phyloP scores from a whole-genome alignment of 2,329 filamentous ascomycete species.

The Trichoderma gracile region DNA sequence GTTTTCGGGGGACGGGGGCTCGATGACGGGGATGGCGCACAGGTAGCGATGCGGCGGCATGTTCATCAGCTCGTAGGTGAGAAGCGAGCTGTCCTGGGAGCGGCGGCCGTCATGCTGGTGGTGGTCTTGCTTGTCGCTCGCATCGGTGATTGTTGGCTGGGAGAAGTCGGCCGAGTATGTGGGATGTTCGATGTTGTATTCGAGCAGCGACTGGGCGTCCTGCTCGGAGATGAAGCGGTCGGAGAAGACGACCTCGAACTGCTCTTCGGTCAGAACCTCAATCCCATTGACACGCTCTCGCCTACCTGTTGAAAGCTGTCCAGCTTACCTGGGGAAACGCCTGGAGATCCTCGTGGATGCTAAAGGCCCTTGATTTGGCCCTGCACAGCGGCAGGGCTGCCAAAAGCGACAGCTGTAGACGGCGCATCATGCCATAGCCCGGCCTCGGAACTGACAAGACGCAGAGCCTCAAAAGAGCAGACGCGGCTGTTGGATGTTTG shows the following conservation, averaged over 20 bases:
- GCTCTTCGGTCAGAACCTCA: not conserved
- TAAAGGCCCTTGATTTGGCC: conserved; percentile 65
- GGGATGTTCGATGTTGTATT: conserved; percentile 39
- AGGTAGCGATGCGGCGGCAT: conserved; percentile 71
- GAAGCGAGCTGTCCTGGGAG: conserved; percentile 26
- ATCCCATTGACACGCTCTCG: not conserved
- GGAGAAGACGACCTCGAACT: conserved; percentile 81
- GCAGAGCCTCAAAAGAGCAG: conserved; percentile 10
- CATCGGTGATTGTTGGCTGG: conserved; percentile 43
- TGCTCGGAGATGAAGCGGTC: conserved; percentile 70
- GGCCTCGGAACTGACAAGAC: not conserved
- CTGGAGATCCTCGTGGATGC: conserved; percentile 83
- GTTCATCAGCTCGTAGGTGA: conserved; percentile 72
- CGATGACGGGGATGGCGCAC: conserved; percentile 78
- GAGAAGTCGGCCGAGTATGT: conserved; percentile 46
- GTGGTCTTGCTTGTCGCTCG: conserved; percentile 30
- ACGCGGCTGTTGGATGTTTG: not conserved
- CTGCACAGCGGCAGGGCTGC: conserved; percentile 47
- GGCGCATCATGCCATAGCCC: conserved; percentile 51
- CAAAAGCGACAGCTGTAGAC: conserved; percentile 48
- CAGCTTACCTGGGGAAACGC: conserved; percentile 75
- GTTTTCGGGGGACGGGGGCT: conserved; percentile 57
- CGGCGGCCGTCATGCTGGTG: conserved; percentile 36
- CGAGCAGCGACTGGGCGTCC: conserved; percentile 65
- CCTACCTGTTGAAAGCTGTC: not conserved